Base-by-base conservation (phyloP, 495 filamentous ascomycete species). In the Extremus antarcticus region DNA sequence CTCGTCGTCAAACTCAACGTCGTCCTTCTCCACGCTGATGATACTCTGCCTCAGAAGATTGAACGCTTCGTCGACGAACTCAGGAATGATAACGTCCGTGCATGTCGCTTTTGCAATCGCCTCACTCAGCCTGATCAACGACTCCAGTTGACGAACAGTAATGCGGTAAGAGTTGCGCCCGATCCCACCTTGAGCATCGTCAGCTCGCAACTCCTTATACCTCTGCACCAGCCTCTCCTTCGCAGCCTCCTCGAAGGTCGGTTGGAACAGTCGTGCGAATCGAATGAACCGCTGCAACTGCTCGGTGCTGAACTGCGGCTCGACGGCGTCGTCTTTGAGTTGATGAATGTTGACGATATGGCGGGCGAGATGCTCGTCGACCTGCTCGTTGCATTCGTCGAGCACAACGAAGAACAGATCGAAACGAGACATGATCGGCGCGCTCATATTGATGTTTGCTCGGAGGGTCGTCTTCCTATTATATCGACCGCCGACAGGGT, bases 381-480 rank as follows among this genome's bases (percentile, higher is more conserved):
- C 81, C 17, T 74, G 68, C 70, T 97, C 92, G 64, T 95, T 92
- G 66, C 91, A 95, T 62, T 99, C 92, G 65, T 99, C 92, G 1
- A 96, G 83, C 46, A 99, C 86, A 58, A 99, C 90, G 66, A 99
- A 99, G 77, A 99, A 99, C 17, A 99, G 75, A 72, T 99, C 92
- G 73, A 99, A 99, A 71, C 92, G 85, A 46, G 85, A 90, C 92
- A 99, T 97, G 70, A 99, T 99, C 53, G 92, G 92, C 17, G 92
- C 94, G 29, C 81, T 87, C 84, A 99, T 95, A 73, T 99, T 97
- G 68, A 99, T 86, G 68, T 99, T 99, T 51, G 88, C 83, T 21
- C 92, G 80, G 3, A 99, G 76, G 0, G 92, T 95, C 3, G 85
- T 83, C 70, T 96, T 97, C 53, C 91, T 87, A 73, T 99, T 94